These are phyloP conservation scores for Dendrostoma leiphaemia DNA, from an alignment of 2,329 filamentous ascomycete genomes.

Conservation along the genomic window DNA sequence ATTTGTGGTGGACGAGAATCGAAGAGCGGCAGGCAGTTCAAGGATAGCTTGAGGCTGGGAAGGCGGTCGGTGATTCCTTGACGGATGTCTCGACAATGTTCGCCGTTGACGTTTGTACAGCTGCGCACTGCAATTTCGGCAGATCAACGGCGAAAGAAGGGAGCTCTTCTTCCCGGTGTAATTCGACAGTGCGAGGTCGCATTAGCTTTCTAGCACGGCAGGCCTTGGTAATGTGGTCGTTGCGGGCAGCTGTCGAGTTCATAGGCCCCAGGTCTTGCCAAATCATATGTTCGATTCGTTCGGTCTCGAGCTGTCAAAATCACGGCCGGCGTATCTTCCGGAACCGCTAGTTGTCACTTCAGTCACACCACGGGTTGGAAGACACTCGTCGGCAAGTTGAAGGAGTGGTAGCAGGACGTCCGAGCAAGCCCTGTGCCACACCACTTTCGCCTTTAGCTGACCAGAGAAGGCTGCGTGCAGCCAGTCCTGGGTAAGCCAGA, in stretches of 20 bases:
- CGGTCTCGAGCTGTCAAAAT: neutral
- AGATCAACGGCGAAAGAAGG: neutral
- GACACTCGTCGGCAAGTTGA: no score
- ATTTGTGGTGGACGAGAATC: neutral
- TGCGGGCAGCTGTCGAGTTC: neutral
- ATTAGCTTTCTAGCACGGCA: conserved; percentile 17
- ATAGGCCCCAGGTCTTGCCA: neutral
- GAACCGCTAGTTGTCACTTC: neutral
- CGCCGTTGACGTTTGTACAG: neutral
- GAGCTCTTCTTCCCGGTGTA: neutral
- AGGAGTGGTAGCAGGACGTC: neutral
- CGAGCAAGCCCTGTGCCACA: no score
- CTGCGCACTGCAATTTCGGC: neutral
- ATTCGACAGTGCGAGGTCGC: neutral
- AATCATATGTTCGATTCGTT: neutral
- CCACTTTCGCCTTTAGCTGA: no score
- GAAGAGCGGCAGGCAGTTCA: neutral
- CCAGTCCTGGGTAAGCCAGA: no score
- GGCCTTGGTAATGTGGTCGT: conserved; percentile 11
- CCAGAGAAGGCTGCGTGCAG: no score
- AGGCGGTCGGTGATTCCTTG: neutral
- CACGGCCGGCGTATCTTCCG: neutral
- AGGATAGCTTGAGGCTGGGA: neutral
- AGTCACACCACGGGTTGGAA: neutral
- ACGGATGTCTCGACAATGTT: neutral